phyloP scores from a whole-genome alignment of 2,329 filamentous ascomycete species.

The Calonectria crousiana region DNA sequence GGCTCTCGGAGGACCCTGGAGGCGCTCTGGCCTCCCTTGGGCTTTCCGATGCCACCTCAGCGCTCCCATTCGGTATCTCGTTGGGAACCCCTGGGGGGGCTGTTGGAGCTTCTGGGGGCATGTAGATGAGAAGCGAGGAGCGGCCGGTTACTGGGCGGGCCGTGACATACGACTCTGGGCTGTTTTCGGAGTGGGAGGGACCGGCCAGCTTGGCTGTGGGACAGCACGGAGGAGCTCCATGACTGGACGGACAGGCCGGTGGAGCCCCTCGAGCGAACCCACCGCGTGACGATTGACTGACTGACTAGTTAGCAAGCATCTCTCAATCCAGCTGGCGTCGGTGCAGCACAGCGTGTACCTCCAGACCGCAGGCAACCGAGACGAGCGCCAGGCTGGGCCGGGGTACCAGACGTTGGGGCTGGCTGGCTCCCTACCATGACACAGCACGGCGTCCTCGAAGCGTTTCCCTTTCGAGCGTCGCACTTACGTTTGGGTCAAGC shows the following conservation, averaged over 20 bases:
- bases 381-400: conserved; percentile 8
- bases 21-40: conserved; percentile 14
- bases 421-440: not conserved
- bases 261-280: conserved; percentile 19
- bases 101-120: not conserved
- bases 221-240: conserved; percentile 25
- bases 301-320: conserved; percentile 8
- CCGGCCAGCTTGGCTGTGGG: conserved; percentile 7
- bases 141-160: conserved; percentile 26
- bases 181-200: conserved; percentile 24
- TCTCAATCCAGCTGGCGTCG: not conserved
- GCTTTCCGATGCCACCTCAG: conserved; percentile 1
- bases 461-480: conserved; percentile 22
- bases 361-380: conserved; percentile 15
- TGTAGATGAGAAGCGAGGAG: conserved; percentile 15
- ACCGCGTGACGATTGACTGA: conserved; percentile 22
- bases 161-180: conserved; percentile 36
- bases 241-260: conserved; percentile 15
- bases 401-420: conserved; percentile 13
- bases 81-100: not conserved
- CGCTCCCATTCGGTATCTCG: conserved; percentile 15
- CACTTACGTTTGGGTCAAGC: conserved; percentile 20
- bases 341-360: not conserved
- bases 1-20: conserved; percentile 21
- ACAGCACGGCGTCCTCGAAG: conserved; percentile 3